Evolutionary conservation across 768 basidiomycete genomes (phyloP).

Genomic region (Auricularia cornea): DNA sequence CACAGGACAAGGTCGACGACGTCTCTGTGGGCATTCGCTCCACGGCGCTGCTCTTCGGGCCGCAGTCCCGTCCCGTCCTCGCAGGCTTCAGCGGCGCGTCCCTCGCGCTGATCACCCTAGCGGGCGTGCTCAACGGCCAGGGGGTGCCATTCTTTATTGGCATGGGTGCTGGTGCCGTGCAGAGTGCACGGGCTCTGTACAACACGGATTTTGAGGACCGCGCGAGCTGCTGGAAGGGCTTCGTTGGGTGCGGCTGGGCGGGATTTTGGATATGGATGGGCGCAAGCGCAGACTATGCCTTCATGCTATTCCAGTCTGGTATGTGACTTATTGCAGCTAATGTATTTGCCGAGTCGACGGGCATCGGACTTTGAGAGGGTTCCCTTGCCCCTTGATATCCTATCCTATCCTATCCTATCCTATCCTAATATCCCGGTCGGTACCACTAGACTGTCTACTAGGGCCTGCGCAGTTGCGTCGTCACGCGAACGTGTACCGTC

Average conservation of each 20-base stretch:
- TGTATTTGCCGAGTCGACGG: too few relatives aligned
- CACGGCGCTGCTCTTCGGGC: slow-evolving; percentile 86
- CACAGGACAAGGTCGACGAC: slow-evolving; percentile 88
- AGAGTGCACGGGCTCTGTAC: slow-evolving; percentile 69
- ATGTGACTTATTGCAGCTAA: not conserved
- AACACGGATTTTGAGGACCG: slow-evolving; percentile 69
- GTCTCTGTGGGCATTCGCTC: slow-evolving; percentile 81
- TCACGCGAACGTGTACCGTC: too few relatives aligned
- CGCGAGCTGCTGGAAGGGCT: slow-evolving; percentile 83
- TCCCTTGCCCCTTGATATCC: too few relatives aligned
- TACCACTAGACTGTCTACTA: too few relatives aligned
- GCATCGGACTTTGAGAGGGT: too few relatives aligned
- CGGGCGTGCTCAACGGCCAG: slow-evolving; percentile 73
- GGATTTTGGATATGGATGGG: slow-evolving; percentile 88
- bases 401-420: too few relatives aligned
- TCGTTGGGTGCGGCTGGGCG: slow-evolving; percentile 79
- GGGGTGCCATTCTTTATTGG: slow-evolving; percentile 75
- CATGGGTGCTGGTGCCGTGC: slow-evolving; percentile 59
- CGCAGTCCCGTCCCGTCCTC: slow-evolving; percentile 67
- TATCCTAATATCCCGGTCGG: too few relatives aligned
- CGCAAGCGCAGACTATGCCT: slow-evolving; percentile 57
- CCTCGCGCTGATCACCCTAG: slow-evolving; percentile 63
- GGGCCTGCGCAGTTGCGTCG: too few relatives aligned
- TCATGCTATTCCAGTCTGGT: slow-evolving; percentile 10
- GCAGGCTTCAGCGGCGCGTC: slow-evolving; percentile 63